phyloP scores from a whole-genome alignment of 108 stramenopile genomes.

The Nitzschia sp. region DNA sequence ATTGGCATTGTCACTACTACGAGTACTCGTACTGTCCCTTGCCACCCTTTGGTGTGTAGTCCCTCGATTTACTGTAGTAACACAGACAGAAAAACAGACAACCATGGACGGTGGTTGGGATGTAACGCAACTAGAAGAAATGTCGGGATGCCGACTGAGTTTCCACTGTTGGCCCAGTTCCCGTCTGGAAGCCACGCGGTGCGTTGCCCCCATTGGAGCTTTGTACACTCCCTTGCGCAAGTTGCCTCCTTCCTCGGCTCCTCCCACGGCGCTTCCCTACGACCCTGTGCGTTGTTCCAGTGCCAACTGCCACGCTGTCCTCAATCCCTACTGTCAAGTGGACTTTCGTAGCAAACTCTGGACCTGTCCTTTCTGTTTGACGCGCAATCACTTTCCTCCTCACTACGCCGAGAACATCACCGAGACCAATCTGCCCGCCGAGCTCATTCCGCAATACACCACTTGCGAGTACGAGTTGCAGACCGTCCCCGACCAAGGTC shows the following conservation, averaged over 20 bases:
- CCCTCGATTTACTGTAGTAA: background rate
- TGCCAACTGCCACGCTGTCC: constrained; percentile 87
- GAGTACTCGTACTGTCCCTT: background rate
- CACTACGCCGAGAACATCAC: constrained; percentile 99
- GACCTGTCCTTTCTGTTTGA: constrained; percentile 97
- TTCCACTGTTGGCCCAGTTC: constrained; percentile 97
- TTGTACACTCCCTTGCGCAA: constrained; percentile 97
- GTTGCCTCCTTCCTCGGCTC: constrained; percentile 74
- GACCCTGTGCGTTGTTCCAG: constrained; percentile 97
- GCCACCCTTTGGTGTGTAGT: background rate
- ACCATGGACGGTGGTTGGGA: constrained; percentile 77
- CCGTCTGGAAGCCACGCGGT: constrained; percentile 93
- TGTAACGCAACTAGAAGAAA: constrained; percentile 76
- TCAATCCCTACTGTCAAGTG: constrained; percentile 97
- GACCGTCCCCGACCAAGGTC: constrained; percentile 74
- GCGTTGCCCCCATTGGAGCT: constrained; percentile 95
- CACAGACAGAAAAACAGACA: constrained; percentile 13
- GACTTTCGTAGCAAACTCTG: constrained; percentile 97
- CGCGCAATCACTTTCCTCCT: constrained; percentile 98
- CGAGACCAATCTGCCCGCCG: constrained; percentile 96
- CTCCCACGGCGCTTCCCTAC: constrained; percentile 87
- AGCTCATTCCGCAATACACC: constrained; percentile 97
- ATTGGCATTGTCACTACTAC: too few relatives aligned
- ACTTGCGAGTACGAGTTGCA: constrained; percentile 98
- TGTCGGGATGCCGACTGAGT: constrained; percentile 88